phyloP scores from a whole-genome alignment of 2,329 filamentous ascomycete species.

The Aspergillus flavus region DNA sequence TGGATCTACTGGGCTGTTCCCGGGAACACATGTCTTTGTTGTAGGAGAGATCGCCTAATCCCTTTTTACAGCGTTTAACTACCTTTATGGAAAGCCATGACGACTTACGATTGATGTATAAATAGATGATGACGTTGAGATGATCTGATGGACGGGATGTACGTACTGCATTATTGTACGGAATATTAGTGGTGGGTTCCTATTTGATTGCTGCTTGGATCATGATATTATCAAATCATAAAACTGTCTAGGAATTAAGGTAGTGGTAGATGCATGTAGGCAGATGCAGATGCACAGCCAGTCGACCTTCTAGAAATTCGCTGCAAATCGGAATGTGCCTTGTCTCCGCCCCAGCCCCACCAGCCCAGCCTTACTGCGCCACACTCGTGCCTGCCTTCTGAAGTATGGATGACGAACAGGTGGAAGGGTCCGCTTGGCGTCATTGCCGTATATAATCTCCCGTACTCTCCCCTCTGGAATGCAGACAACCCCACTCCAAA shows the following conservation, averaged over 20 bases:
- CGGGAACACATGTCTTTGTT: slow-evolving; percentile 71
- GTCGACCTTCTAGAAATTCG: background rate
- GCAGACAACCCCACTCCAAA: background rate
- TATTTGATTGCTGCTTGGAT: background rate
- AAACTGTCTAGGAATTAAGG: background rate
- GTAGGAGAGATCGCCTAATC: slow-evolving; percentile 39
- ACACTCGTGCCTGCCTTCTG: background rate
- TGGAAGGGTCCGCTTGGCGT: background rate
- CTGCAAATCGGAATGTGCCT: background rate
- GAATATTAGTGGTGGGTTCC: background rate
- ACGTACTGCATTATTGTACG: background rate
- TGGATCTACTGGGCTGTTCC: slow-evolving; percentile 77
- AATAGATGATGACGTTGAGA: slow-evolving; percentile 1
- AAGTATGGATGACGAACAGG: background rate
- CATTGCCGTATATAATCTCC: background rate
- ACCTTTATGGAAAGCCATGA: background rate
- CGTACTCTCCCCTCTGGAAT: background rate
- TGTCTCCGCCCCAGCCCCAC: background rate
- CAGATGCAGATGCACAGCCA: background rate
- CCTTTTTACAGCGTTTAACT: background rate
- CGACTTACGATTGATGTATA: slow-evolving; percentile 3
- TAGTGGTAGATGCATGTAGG: background rate
- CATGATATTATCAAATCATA: background rate
- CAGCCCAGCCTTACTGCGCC: slow-evolving; percentile 1
- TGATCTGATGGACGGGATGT: background rate